phyloP scores from a whole-genome alignment of 257 asterid species.

The Vinca minor region DNA sequence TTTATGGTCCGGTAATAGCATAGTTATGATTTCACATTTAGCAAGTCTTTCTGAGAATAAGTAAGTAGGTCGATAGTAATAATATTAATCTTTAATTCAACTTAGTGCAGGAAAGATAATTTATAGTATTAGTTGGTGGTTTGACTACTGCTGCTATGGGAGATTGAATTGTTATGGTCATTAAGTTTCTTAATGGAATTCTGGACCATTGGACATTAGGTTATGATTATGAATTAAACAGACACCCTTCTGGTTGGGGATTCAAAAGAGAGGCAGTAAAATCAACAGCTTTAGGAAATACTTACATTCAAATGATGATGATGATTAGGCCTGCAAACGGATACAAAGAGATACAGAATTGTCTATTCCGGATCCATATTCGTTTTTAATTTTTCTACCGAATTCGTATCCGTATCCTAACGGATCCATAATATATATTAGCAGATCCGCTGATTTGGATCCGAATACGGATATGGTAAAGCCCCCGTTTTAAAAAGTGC shows the following conservation, averaged over 20 bases:
- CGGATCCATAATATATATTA: no score
- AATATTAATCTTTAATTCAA: background rate
- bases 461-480: no score
- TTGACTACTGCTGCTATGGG: slow-evolving; percentile 13
- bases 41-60: background rate
- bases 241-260: background rate
- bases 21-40: background rate
- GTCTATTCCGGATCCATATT: no score
- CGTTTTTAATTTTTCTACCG: no score
- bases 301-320: no score
- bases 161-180: background rate
- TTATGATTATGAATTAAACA: slow-evolving; percentile 5
- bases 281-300: background rate
- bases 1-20: background rate
- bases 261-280: slow-evolving; percentile 4
- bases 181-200: slow-evolving; percentile 3
- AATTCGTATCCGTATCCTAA: no score
- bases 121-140: slow-evolving; percentile 2
- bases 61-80: background rate
- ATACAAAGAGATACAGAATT: no score
- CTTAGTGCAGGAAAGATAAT: slow-evolving; percentile 3
- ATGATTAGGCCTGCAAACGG: no score
- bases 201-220: background rate
- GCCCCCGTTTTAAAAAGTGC: no score
- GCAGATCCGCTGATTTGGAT: no score